Base-by-base conservation (phyloP, 805 yeast species). In the Candida koratica region DNA sequence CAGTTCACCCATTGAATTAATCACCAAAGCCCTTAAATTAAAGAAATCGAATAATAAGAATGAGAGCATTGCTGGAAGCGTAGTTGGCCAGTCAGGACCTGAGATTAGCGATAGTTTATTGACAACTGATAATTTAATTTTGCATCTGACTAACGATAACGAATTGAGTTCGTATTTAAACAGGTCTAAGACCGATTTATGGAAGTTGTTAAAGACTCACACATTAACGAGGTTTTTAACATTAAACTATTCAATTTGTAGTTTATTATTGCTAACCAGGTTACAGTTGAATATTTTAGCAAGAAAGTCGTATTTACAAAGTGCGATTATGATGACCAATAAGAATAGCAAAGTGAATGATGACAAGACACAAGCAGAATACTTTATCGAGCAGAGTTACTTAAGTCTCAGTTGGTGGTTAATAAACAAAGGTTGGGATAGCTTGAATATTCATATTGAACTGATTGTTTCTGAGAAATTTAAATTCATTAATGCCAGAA, bases 381-480 rank as follows among this genome's bases (percentile, higher is more conserved):
- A 81, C 52, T 60, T 73, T 22, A 70, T 81, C 25, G 93, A 84
- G 49, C 90, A 93, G 49, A 82, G 87, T 34, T 90, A 84, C 54
- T 67, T 90, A 31, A 82, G 95, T 0, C 73, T 87, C 43, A 81
- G 89, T 42, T 90, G 97, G 96, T 90, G 96, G 96, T 58, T 90
- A 30, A 66, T 90, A 34, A 88, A 90, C 56, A 76, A 79, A 45
- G 97, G 97, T 0, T 87, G 93, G 88, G 49, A 69, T 15, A 62
- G 68, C 22, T 61, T 85, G 23, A 68, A 75, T 15, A 60, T 67
- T 18, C 58, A 69, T 14, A 75, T 86, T 18, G 76, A 77, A 48
- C 52, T 57, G 1, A 62, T 74, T 4, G 89, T 90, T 3, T 67
- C 64, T 19, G 67, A 66, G 20, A 79, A 77, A 16, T 86, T 87